These are phyloP conservation scores for Balamuthia mandrillaris DNA, from an alignment of 208 protist species.

Conservation along the genomic window DNA sequence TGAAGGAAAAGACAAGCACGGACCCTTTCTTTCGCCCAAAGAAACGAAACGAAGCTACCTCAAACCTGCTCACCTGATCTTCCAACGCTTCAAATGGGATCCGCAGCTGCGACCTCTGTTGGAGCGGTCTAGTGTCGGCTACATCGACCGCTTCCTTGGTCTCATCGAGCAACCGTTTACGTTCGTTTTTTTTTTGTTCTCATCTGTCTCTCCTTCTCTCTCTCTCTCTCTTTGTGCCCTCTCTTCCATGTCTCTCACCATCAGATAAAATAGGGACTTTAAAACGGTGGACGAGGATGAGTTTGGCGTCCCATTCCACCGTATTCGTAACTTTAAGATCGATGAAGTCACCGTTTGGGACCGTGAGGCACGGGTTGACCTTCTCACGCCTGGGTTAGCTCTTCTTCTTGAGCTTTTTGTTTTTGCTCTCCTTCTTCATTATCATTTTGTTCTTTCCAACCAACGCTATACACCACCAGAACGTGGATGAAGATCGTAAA, in stretches of 20 bases:
- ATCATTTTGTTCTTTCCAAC: too few relatives aligned
- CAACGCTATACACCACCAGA: too few relatives aligned
- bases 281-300: neutral
- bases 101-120: neutral
- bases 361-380: neutral
- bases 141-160: conserved; percentile 5
- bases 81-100: conserved; percentile 12
- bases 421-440: too few relatives aligned
- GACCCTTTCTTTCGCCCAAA: neutral
- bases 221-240: neutral
- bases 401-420: too few relatives aligned
- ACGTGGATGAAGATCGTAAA: too few relatives aligned
- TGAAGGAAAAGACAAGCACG: neutral
- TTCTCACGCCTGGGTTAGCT: neutral
- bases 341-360: neutral
- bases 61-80: neutral
- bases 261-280: neutral
- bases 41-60: conserved; percentile 14
- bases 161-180: neutral
- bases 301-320: neutral
- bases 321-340: conserved; percentile 5
- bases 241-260: neutral
- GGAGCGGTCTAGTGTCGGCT: neutral
- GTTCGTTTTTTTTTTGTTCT: neutral
- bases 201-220: neutral